phyloP scores from a whole-genome alignment of 2,329 filamentous ascomycete genomes.

The Trichoderma afroharzianum region DNA sequence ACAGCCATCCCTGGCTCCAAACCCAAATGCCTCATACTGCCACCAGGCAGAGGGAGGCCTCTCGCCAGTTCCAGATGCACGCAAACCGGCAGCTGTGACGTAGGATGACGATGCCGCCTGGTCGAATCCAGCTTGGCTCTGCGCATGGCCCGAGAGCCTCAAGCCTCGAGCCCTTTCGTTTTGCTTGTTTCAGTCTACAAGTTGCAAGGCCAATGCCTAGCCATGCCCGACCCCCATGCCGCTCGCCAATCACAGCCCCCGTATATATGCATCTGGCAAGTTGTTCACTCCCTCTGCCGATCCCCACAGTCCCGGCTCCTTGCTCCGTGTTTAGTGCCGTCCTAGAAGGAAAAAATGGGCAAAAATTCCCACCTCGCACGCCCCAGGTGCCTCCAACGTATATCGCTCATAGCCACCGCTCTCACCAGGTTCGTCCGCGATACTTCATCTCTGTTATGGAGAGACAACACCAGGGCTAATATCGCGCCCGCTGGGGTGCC shows the following conservation, averaged over 20 bases:
- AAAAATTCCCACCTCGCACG: slow-evolving; percentile 15
- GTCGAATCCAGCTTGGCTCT: slow-evolving; percentile 3
- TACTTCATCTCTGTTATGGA: slow-evolving; percentile 18
- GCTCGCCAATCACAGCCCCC: slow-evolving; percentile 9
- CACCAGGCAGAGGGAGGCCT: background rate
- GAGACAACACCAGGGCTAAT: slow-evolving; percentile 17
- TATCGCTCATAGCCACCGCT: slow-evolving; percentile 20
- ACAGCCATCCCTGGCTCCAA: slow-evolving; percentile 12
- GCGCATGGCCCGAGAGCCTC: slow-evolving; percentile 2
- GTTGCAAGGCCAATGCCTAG: too few relatives aligned
- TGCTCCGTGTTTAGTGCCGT: slow-evolving; percentile 14
- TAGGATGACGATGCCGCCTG: slow-evolving; percentile 15
- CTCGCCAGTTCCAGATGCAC: background rate
- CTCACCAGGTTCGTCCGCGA: slow-evolving; percentile 4
- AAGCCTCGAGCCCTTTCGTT: slow-evolving; percentile 1
- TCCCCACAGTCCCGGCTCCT: slow-evolving; percentile 13
- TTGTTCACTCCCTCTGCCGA: slow-evolving; percentile 14
- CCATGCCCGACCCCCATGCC: background rate
- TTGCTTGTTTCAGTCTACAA: background rate
- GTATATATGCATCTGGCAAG: slow-evolving; percentile 16
- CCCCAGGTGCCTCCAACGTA: slow-evolving; percentile 19
- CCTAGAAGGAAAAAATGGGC: background rate
- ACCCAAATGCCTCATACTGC: slow-evolving; percentile 19
- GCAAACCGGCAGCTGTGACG: slow-evolving; percentile 8
- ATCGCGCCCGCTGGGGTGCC: slow-evolving; percentile 8